Evolutionary conservation across 441 rosid genomes (phyloP).

Genomic region (Erysimum pusillum): DNA sequence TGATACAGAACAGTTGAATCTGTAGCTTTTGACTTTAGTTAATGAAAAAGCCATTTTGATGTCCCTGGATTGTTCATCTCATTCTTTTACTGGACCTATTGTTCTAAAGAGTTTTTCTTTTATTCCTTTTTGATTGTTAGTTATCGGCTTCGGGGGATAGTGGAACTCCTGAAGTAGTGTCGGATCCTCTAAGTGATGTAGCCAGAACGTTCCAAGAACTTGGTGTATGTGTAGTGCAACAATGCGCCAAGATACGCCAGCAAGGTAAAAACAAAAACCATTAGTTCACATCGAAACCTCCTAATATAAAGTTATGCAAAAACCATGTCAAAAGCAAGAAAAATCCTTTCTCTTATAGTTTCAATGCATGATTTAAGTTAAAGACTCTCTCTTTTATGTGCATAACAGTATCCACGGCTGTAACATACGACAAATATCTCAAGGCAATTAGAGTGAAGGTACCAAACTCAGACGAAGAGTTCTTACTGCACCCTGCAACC

Average conservation of each 20-base stretch:
- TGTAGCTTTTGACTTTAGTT: slow-evolving; percentile 3
- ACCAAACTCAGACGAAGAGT: slow-evolving; percentile 89
- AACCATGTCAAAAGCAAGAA: neutral
- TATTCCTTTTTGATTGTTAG: slow-evolving; percentile 46
- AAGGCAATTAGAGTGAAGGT: slow-evolving; percentile 91
- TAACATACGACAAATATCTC: slow-evolving; percentile 76
- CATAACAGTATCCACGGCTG: slow-evolving; percentile 84
- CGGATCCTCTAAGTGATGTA: slow-evolving; percentile 93
- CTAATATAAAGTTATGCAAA: slow-evolving; percentile 12
- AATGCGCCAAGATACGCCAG: slow-evolving; percentile 95
- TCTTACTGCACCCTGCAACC: slow-evolving; percentile 93
- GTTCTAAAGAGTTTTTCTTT: neutral
- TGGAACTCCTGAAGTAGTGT: slow-evolving; percentile 89
- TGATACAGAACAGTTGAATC: slow-evolving; percentile 1
- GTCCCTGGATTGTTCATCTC: neutral
- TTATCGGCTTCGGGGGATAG: slow-evolving; percentile 96
- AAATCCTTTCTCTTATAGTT: slow-evolving; percentile 1
- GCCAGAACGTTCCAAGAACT: slow-evolving; percentile 85
- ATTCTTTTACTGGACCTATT: neutral
- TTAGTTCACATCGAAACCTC: neutral
- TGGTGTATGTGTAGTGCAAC: slow-evolving; percentile 94
- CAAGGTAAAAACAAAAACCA: slow-evolving; percentile 63
- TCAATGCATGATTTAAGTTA: slow-evolving; percentile 4
- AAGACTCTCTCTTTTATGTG: slow-evolving; percentile 9
- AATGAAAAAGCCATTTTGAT: slow-evolving; percentile 4